Conservation (phyloP, 768 basidiomycete species). For the Clathrus columnatus region DNA sequence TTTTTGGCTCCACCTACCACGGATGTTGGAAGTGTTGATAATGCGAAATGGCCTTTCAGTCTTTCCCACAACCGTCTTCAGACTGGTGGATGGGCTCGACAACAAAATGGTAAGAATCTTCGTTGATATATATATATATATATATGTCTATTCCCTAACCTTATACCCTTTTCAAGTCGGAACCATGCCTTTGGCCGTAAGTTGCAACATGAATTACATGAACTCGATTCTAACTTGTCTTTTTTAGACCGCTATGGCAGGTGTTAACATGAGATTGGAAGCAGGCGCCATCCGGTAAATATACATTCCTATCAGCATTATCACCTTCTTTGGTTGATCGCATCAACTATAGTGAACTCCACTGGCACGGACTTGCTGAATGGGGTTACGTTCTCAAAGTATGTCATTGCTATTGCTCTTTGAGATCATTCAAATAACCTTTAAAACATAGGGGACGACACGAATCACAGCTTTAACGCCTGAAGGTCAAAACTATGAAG, state of each 20-base stretch:
- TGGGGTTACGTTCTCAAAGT: slow-evolving; percentile 48
- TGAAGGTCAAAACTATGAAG: slow-evolving; percentile 43
- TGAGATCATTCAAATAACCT: slow-evolving; percentile 14
- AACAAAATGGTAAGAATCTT: slow-evolving; percentile 55
- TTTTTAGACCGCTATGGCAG: slow-evolving; percentile 24
- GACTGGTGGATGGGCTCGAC: slow-evolving; percentile 58
- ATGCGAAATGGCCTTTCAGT: slow-evolving; percentile 58
- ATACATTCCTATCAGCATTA: background rate
- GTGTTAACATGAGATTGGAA: slow-evolving; percentile 46
- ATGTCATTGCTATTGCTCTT: background rate
- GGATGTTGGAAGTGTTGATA: slow-evolving; percentile 43
- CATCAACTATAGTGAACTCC: slow-evolving; percentile 30
- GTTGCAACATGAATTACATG: slow-evolving; percentile 21
- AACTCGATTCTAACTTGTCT: background rate
- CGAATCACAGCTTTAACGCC: slow-evolving; percentile 43
- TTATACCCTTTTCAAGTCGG: slow-evolving; percentile 30
- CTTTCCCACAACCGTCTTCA: slow-evolving; percentile 52
- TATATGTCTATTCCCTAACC: too few relatives aligned
- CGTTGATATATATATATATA: too few relatives aligned
- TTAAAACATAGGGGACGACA: slow-evolving; percentile 39
- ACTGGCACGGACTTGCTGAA: slow-evolving; percentile 46
- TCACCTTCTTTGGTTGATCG: background rate
- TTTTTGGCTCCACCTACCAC: slow-evolving; percentile 53
- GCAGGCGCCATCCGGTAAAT: slow-evolving; percentile 35
- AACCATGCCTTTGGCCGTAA: slow-evolving; percentile 41